phyloP scores from a whole-genome alignment of 1,284 basidiomycete genomes.

The Sanghuangporus baumii region DNA sequence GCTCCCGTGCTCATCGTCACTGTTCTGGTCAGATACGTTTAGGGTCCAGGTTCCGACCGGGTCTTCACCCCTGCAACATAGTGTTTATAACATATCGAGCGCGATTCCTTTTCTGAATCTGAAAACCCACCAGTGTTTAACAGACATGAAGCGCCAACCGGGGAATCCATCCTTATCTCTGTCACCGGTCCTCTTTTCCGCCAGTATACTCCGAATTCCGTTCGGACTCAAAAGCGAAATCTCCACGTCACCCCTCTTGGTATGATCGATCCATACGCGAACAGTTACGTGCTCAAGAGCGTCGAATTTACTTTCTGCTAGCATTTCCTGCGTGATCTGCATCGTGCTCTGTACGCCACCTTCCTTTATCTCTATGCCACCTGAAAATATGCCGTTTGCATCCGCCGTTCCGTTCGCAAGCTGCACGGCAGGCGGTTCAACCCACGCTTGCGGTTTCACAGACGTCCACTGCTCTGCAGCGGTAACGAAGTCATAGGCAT shows the following conservation, averaged over 20 bases:
- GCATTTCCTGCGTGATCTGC: conserved; percentile 65
- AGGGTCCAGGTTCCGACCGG: conserved; percentile 93
- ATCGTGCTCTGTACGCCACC: conserved; percentile 68
- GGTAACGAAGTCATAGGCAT: conserved; percentile 81
- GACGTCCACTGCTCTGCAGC: conserved; percentile 79
- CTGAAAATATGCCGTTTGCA: conserved; percentile 48
- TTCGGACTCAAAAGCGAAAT: conserved; percentile 87
- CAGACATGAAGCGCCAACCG: conserved; percentile 97
- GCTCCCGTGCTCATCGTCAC: conserved; percentile 56
- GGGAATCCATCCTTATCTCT: conserved; percentile 68
- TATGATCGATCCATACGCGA: conserved; percentile 89
- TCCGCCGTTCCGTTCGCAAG: conserved; percentile 59
- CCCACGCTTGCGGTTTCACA: conserved; percentile 95
- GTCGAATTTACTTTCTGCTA: conserved; percentile 79
- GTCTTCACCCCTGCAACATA: conserved; percentile 74
- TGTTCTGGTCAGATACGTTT: conserved; percentile 72
- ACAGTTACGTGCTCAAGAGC: conserved; percentile 90
- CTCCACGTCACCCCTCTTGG: conserved; percentile 89
- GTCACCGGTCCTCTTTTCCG: conserved; percentile 69
- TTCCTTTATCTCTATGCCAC: conserved; percentile 60
- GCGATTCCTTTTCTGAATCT: neutral
- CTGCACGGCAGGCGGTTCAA: conserved; percentile 68
- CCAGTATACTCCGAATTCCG: conserved; percentile 83
- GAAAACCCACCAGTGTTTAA: conserved; percentile 89
- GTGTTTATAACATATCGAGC: neutral